These are phyloP conservation scores for Agaricus bisporus DNA, from an alignment of 768 basidiomycete species.

Conservation along the genomic window DNA sequence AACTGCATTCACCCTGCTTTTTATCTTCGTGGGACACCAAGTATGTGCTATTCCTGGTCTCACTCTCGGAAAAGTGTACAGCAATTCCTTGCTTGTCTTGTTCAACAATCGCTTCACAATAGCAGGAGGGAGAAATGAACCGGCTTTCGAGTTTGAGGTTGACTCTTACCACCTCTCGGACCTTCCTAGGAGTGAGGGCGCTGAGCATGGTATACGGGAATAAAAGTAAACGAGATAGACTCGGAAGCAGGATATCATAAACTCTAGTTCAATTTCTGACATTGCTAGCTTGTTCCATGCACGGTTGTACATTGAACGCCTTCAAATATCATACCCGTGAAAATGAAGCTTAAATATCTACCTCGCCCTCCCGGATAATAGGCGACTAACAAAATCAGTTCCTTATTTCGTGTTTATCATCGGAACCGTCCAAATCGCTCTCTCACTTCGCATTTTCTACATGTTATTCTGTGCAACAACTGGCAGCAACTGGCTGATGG, in stretches of 20 bases:
- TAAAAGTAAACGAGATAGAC: neutral
- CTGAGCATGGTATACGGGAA: too few relatives aligned
- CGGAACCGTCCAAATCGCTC: neutral
- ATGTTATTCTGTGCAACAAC: neutral
- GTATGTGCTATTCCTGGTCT: neutral
- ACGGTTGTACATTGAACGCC: too few relatives aligned
- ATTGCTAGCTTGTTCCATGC: too few relatives aligned
- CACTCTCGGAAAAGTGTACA: constrained; percentile 1
- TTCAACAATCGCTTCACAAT: constrained; percentile 4
- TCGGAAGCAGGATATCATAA: neutral
- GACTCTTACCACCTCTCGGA: neutral
- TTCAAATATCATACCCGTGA: too few relatives aligned
- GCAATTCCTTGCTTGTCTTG: constrained; percentile 1
- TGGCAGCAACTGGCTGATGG: neutral
- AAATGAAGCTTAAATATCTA: too few relatives aligned
- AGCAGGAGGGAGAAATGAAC: neutral
- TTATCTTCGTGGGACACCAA: neutral
- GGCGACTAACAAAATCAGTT: neutral
- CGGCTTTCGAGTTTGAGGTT: neutral
- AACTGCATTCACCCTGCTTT: too few relatives aligned
- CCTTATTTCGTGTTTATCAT: neutral
- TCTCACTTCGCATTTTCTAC: constrained; percentile 1
- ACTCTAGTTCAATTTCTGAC: too few relatives aligned
- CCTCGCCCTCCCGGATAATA: neutral
- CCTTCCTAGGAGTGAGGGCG: neutral